These are phyloP conservation scores for Fonsecaea erecta DNA, from an alignment of 2,329 filamentous ascomycete species.

Conservation along the genomic window DNA sequence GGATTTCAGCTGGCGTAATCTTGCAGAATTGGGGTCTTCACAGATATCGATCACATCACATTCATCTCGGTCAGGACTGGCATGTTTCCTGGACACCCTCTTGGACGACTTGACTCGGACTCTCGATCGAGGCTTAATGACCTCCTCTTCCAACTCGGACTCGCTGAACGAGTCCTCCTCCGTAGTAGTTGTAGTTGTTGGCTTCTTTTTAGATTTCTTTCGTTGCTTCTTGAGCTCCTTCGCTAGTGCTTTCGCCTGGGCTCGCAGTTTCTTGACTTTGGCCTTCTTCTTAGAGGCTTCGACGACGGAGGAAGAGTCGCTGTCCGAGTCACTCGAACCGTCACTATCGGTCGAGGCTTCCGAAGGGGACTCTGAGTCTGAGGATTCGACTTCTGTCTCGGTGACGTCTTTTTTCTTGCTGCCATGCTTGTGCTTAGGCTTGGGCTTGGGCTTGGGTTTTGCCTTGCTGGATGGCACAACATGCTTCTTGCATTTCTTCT, in stretches of 20 bases:
- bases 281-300: conserved; percentile 18
- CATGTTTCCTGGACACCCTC: conserved; percentile 14
- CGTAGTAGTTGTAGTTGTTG: conserved; percentile 22
- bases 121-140: conserved; percentile 8
- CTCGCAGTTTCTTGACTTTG: conserved; percentile 26
- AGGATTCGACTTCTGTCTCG: conserved; percentile 10
- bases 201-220: conserved; percentile 21
- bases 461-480: conserved; percentile 6
- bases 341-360: conserved; percentile 18
- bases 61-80: conserved; percentile 13
- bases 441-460: no score
- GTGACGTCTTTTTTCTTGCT: conserved; percentile 14
- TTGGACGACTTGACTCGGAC: conserved; percentile 13
- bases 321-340: conserved; percentile 24
- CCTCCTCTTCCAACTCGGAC: conserved; percentile 8
- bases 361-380: conserved; percentile 17
- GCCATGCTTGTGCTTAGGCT: conserved; percentile 17
- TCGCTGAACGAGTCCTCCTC: conserved; percentile 19
- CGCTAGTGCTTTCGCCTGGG: conserved; percentile 25
- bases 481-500: conserved; percentile 23
- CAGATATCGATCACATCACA: conserved; percentile 22
- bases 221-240: conserved; percentile 20
- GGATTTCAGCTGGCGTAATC: conserved; percentile 21
- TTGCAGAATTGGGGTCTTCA: conserved; percentile 22
- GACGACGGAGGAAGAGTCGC: conserved; percentile 22